Base-by-base conservation (phyloP, 805 yeast species). In the Trichomonascus vanleenenianus region DNA sequence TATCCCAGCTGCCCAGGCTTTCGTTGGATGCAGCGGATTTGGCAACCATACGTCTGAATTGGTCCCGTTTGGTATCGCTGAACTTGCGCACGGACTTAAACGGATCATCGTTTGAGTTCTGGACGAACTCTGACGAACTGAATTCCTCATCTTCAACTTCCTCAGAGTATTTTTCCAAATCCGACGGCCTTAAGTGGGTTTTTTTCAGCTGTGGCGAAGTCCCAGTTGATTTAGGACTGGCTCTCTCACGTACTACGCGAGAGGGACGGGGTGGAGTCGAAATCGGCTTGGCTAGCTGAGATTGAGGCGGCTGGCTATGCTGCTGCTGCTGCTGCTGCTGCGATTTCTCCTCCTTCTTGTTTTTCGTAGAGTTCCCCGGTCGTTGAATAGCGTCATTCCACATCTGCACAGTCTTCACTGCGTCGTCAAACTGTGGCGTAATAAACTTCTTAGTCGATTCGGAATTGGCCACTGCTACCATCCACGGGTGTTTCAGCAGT, bases 401-500 rank as follows among this genome's bases (percentile, higher is more conserved):
- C 20, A 47, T 45, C 39, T 53, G 52, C 19, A 63, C 63, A 0
- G 63, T 55, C 20, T 54, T 53, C 11, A 55, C 58, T 1, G 63
- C 63, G n/a, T 56, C 59, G 8, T 48, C 50, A 33, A 46, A 51
- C 30, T 52, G 40, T 10, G 52, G 39, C 12, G 40, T 30, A 10
- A 42, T 19, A 27, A 18, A 15, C 35, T 37, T 44, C 30, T 45
- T 45, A 5, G 16, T 41, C 30, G 46, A 15, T n/a, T 22, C 38
- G n/a, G 22, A 19, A 11, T 30, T 15, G 34, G 40, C 22, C 11
- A 30, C 40, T n/a, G 54, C 56, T 9, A 49, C 45, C 38, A 85
- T 54, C 95, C 94, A 85, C 15, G 71, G 70, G 57, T 83, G 89
- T 25, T 68, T 59, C 19, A 76, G 60, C 20, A 87, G 66, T 32